Percentiles rank a stretch among this genome's conserved stretches.
These are phyloP conservation scores for Eucalyptus cloeziana DNA, from an alignment of 345 rosid species.

Conservation along the genomic window DNA sequence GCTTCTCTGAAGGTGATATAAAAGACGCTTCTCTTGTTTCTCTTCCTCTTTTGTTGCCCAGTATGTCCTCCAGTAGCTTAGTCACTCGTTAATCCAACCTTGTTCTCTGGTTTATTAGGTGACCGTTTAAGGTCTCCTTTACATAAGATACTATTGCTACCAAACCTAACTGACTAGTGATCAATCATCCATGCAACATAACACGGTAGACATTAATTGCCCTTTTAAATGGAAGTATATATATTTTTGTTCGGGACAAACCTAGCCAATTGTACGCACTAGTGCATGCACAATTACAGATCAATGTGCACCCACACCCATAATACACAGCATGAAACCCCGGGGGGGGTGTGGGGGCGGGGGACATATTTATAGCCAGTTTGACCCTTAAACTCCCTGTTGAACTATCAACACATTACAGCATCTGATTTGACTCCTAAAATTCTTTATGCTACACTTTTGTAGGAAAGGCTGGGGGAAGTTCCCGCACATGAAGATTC, in stretches of 20 bases:
- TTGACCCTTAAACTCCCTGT: background rate
- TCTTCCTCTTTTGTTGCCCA: background rate
- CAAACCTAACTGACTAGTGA: background rate
- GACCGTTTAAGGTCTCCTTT: background rate
- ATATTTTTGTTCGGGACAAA: background rate
- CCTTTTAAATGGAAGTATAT: background rate
- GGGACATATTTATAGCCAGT: background rate
- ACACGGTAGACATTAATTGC: background rate
- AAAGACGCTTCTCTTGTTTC: background rate
- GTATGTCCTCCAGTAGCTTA: background rate
- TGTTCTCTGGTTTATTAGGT: background rate
- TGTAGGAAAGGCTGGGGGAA: slow-evolving; percentile 74
- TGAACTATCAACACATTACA: background rate
- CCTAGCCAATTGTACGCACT: background rate
- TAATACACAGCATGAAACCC: background rate
- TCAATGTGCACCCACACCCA: background rate
- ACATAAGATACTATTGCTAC: background rate
- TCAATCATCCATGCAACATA: background rate
- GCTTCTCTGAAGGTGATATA: slow-evolving; percentile 64
- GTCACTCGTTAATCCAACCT: background rate
- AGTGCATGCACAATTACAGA: background rate
- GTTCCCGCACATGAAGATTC: slow-evolving; percentile 37
- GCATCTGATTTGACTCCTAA: background rate
- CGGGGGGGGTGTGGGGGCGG: background rate
- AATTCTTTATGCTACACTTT: background rate